phyloP scores from a whole-genome alignment of 768 basidiomycete genomes.

The Pholiota conissans region DNA sequence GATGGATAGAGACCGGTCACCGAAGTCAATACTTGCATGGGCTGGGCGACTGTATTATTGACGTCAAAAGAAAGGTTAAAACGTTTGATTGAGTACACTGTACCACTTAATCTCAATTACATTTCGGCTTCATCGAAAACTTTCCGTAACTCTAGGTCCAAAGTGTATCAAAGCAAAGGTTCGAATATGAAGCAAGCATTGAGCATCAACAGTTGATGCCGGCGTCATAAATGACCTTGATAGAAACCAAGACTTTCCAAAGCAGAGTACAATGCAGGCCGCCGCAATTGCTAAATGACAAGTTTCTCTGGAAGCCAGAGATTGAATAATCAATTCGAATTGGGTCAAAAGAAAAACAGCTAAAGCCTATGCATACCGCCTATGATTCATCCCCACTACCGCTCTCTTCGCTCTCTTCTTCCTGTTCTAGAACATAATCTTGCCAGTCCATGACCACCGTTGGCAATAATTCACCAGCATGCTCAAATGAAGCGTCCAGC shows the following conservation, averaged over 20 bases:
- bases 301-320: not conserved
- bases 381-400: constrained; percentile 11
- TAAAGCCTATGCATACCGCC: not conserved
- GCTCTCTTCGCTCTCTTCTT: constrained; percentile 16
- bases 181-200: not conserved
- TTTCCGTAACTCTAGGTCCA: not conserved
- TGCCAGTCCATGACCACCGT: constrained; percentile 35
- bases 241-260: not conserved
- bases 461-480: constrained; percentile 20
- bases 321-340: not conserved
- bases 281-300: too few species aligned
- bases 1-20: too few species aligned
- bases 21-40: too few species aligned
- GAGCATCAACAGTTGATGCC: not conserved
- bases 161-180: not conserved
- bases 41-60: too few species aligned
- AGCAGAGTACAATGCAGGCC: too few species aligned
- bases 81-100: not conserved
- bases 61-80: not conserved
- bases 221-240: not conserved
- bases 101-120: not conserved
- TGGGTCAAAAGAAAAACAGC: not conserved
- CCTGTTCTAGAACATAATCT: constrained; percentile 24
- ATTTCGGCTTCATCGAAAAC: not conserved
- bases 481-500: constrained; percentile 23